Percentiles rank a stretch among this genome's conserved stretches.
Evolutionary conservation across 306 rosid genomes (phyloP).

Genomic region (Quillaja saponaria): DNA sequence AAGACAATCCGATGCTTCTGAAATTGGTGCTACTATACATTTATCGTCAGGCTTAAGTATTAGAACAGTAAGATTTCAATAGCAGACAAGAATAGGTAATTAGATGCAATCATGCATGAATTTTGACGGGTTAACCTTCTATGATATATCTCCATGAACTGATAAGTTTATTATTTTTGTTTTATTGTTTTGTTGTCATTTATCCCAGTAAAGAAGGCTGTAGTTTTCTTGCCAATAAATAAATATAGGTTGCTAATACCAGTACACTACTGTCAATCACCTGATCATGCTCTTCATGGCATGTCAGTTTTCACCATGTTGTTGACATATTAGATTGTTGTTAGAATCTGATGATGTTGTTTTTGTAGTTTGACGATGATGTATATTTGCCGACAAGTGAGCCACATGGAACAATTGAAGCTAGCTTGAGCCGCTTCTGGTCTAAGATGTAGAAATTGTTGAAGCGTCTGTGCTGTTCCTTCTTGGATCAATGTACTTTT

Average conservation of each 20-base stretch:
- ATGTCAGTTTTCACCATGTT: neutral
- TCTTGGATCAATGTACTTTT: too few relatives aligned
- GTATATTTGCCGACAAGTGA: slow-evolving; percentile 91
- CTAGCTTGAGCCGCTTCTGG: slow-evolving; percentile 69
- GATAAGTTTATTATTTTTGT: neutral
- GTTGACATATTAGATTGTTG: slow-evolving; percentile 8
- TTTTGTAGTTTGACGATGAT: slow-evolving; percentile 80
- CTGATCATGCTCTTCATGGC: too few relatives aligned
- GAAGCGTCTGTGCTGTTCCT: too few relatives aligned
- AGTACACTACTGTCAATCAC: slow-evolving; percentile 3
- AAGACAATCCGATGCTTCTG: too few relatives aligned
- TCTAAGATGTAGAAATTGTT: slow-evolving; percentile 74
- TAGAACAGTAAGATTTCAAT: too few relatives aligned
- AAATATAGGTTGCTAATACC: neutral
- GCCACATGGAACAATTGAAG: slow-evolving; percentile 93
- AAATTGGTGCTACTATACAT: too few relatives aligned
- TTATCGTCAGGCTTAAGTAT: too few relatives aligned
- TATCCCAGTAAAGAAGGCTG: neutral
- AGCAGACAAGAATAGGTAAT: neutral
- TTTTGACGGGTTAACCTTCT: neutral
- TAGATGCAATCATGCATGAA: neutral
- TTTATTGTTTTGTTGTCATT: slow-evolving; percentile 10
- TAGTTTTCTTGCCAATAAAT: neutral
- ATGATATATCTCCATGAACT: neutral
- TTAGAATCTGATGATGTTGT: neutral